Evolutionary conservation across 257 asterid genomes (phyloP).

Genomic region (Rehmannia glutinosa): DNA sequence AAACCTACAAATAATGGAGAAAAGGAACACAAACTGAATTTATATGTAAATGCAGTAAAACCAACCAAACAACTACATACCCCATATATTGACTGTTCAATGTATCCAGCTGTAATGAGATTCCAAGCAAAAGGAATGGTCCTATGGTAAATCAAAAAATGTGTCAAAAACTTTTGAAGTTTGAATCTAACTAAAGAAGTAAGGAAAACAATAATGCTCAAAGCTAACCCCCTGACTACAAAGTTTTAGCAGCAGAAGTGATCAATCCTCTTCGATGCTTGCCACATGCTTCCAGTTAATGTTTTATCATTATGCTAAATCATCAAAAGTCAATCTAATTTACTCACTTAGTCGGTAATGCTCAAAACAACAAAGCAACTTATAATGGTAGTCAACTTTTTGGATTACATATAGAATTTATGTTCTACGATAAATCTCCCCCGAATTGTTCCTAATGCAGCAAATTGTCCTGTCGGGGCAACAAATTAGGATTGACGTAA

Average conservation of each 20-base stretch:
- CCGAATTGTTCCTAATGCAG: background rate
- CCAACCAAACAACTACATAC: conserved; percentile 32
- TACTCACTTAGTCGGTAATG: background rate
- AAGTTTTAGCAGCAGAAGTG: too few species aligned
- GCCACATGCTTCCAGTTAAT: background rate
- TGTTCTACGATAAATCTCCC: background rate
- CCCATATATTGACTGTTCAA: conserved; percentile 81
- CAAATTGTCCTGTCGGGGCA: too few species aligned
- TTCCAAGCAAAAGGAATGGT: conserved; percentile 98
- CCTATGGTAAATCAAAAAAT: conserved; percentile 37
- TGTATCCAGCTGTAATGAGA: conserved; percentile 87
- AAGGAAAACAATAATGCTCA: too few species aligned
- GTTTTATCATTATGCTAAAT: too few species aligned
- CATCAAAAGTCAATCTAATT: too few species aligned
- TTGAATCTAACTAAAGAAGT: background rate
- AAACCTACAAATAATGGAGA: background rate
- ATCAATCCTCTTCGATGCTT: background rate
- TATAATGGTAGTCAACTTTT: background rate
- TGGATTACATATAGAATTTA: background rate
- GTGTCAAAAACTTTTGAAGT: background rate
- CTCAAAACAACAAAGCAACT: background rate
- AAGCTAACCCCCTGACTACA: background rate
- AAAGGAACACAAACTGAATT: conserved; percentile 6
- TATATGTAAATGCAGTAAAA: background rate
- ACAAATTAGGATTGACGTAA: too few species aligned